Base-by-base conservation (phyloP, 2,329 filamentous ascomycete species). In the Endocalyx cinctus region DNA sequence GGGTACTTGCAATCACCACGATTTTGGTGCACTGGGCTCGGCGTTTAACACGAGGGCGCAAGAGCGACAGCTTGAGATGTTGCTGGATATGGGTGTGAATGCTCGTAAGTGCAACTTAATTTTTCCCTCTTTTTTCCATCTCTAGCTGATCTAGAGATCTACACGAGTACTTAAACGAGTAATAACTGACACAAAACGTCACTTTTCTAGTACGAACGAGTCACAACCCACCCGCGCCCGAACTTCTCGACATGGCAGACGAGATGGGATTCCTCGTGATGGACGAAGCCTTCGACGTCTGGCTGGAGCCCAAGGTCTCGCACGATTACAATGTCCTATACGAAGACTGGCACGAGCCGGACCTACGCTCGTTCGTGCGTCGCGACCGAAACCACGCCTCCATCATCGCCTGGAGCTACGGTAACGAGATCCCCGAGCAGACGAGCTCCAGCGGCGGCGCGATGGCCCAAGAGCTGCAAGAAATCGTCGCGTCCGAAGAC, bases 331-430 rank as follows among this genome's bases (percentile, higher is more conserved):
- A 72, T 38, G 46, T 66, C 10, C 64, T 74, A 40, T 76, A 72
- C 32, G 33, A 54, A 0, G 70, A 75, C 29, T 75, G 71, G 71
- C 62, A 69, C 36, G 70, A 75, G 52, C 54, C 67, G 1, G 70
- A 74, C 36, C 55, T 73, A 7, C 64, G 71, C 1, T 46, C 63
- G 4, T 67, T 74, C 31, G 45, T 75, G 15, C 62, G 71, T 5
- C 64, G 71, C 13, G 72, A 75, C 46, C 59, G 70, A 13, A 75
- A 75, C 42, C 70, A 75, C 43, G 63, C 71, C 3, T 74, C 71
- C 1, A 53, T 76, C 23, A 58, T 71, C 17, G 56, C 58, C 1
- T 75, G 70, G 70, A 71, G 67, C 41, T 60, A 67, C 33, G 71
- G 72, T 4, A 76, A 76, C 45, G 71, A 75, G 48, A 59, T 75